A percentile compares a stretch with the other conserved stretches of the same genome.
phyloP scores from a whole-genome alignment of 805 yeast species.

The Candida patagonica region DNA sequence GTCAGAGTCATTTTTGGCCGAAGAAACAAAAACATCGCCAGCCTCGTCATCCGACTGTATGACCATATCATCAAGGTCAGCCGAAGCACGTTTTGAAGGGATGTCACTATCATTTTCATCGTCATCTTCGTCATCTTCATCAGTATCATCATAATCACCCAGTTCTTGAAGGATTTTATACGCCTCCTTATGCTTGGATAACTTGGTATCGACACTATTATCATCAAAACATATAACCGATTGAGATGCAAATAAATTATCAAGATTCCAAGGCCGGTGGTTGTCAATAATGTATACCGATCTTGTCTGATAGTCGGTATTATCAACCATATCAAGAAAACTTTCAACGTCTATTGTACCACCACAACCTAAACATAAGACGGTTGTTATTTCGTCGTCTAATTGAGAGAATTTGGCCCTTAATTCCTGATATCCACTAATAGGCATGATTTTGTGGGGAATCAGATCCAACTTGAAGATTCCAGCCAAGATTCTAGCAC shows the following conservation, averaged over 20 bases:
- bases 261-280: constrained; percentile 93
- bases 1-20: constrained; percentile 8
- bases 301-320: constrained; percentile 30
- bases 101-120: constrained; percentile 19
- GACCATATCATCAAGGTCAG: constrained; percentile 19
- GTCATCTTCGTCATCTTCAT: constrained; percentile 26
- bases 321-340: constrained; percentile 31
- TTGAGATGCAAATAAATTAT: constrained; percentile 78
- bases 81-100: constrained; percentile 17
- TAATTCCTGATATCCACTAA: constrained; percentile 81
- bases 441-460: constrained; percentile 83
- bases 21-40: constrained; percentile 6
- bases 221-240: constrained; percentile 77
- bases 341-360: constrained; percentile 78
- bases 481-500: constrained; percentile 64
- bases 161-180: constrained; percentile 36
- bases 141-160: constrained; percentile 32
- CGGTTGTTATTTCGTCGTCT: constrained; percentile 67
- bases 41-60: constrained; percentile 12
- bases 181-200: constrained; percentile 50
- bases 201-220: constrained; percentile 56
- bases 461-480: constrained; percentile 72
- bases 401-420: constrained; percentile 48
- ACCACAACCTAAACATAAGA: constrained; percentile 85
- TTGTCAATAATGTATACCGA: constrained; percentile 80